Base-by-base conservation (phyloP, 768 basidiomycete species). In the Agaricus sinodeliciosus region DNA sequence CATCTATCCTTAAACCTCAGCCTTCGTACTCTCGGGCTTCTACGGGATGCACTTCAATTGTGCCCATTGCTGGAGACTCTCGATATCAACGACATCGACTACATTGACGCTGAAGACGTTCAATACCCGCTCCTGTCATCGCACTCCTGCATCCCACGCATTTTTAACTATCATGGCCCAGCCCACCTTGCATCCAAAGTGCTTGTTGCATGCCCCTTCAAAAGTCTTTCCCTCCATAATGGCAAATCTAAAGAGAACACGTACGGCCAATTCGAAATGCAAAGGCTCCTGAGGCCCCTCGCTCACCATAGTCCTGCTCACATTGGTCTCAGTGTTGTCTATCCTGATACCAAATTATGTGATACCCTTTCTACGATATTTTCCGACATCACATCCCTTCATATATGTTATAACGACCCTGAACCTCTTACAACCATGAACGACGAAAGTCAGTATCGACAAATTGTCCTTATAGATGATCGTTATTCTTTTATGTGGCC, bases 31-130 rank as follows among this genome's bases (percentile, higher is more conserved):
- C 26, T 53, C 11, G 26, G 27, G 15, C 51, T 53, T 18, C 36
- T 53, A 9, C 51, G 44, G 18, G 51, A 53, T 13, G 46, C 41
- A 19, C 22, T 53, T n/a, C 51, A 53, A 43, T 25, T 53, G n/a
- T 53, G 43, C 16, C 51, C 51, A 15, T 12, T 35, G 9, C 16
- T 53, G 28, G 26, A 45, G 4, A 28, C 25, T 19, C 42, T 53
- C 13, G 51, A 46, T 8, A 46, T 53, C 28, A 22, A 53, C 8
- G 51, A 53, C 36, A 40, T 53, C 44, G 26, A 53, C 11, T 53
- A 46, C 27, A 39, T 45, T 13, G 51, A 53, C 12, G 40, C 51
- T 27, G 35, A 27, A n/a, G 37, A 53, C n/a, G 13, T 53, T 22
- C 51, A 46, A 46, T 53, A 53, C 36, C 51, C 51, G 9, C 18